phyloP scores from a whole-genome alignment of 208 protist genomes.

The Trypanosoma platydactyli region DNA sequence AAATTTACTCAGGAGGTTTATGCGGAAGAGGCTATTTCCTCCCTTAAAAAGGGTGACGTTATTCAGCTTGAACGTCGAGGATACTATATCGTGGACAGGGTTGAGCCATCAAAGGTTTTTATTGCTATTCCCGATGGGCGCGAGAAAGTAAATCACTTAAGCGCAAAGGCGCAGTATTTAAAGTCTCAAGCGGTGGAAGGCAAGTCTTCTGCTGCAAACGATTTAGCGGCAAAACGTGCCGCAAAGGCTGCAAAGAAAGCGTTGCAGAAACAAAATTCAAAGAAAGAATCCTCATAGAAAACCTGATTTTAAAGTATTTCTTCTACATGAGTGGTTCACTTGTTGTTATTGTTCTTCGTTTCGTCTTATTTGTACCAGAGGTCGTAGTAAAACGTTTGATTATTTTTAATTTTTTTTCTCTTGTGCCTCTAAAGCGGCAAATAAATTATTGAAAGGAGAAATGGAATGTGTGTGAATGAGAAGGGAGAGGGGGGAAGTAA shows the following conservation, averaged over 20 bases:
- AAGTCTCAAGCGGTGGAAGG: conserved; percentile 58
- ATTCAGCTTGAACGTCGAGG: conserved; percentile 97
- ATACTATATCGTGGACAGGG: conserved; percentile 96
- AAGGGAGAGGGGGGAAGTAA: no score
- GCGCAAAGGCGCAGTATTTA: conserved; percentile 88
- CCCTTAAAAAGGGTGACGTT: conserved; percentile 91
- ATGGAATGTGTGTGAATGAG: neutral
- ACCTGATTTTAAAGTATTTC: neutral
- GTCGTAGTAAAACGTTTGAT: neutral
- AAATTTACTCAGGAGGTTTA: conserved; percentile 71
- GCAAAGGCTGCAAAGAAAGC: conserved; percentile 89
- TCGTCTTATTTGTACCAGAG: neutral
- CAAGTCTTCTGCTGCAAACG: conserved; percentile 66
- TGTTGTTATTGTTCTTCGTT: conserved; percentile 1
- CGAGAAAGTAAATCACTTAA: conserved; percentile 91
- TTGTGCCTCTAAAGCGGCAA: neutral
- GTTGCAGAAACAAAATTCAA: conserved; percentile 62
- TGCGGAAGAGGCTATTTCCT: conserved; percentile 86
- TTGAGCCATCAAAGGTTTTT: conserved; percentile 56
- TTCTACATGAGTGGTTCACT: neutral
- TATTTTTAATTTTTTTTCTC: neutral
- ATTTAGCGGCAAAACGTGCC: conserved; percentile 80
- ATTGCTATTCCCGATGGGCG: conserved; percentile 88
- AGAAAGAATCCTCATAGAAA: conserved; percentile 23
- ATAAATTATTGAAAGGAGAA: neutral